phyloP scores from a whole-genome alignment of 345 rosid species.

The Cardiospermum halicacabum region DNA sequence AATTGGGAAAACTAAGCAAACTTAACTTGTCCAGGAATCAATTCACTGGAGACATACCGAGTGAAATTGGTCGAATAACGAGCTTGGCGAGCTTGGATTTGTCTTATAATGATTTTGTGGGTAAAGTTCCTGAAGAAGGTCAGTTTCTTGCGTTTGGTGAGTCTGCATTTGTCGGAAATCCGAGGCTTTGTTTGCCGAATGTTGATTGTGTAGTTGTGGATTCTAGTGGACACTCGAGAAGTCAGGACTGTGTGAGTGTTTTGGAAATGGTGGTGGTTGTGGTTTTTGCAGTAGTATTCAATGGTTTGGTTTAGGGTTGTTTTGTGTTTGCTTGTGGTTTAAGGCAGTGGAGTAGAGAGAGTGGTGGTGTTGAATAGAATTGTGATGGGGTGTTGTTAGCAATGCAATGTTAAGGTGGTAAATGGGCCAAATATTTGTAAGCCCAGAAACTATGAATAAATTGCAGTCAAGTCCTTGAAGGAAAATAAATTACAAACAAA shows the following conservation, averaged over 20 bases:
- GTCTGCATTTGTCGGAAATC: conserved; percentile 63
- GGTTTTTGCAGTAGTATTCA: conserved; percentile 31
- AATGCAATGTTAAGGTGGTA: too few species aligned
- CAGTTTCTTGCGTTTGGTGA: conserved; percentile 71
- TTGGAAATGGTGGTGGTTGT: too few species aligned
- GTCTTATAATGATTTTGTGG: conserved; percentile 57
- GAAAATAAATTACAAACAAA: too few species aligned
- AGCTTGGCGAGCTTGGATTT: conserved; percentile 76
- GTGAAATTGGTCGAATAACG: neutral
- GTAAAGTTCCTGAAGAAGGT: conserved; percentile 64
- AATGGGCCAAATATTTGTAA: too few species aligned
- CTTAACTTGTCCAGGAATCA: conserved; percentile 68
- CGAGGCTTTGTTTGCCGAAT: conserved; percentile 50
- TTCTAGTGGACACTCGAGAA: conserved; percentile 23
- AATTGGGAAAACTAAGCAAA: conserved; percentile 44
- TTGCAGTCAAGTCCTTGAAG: too few species aligned
- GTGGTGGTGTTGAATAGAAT: too few species aligned
- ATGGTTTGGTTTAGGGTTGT: conserved; percentile 26
- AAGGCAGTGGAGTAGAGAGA: too few species aligned
- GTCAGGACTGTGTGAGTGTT: conserved; percentile 24
- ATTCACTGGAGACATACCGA: conserved; percentile 60
- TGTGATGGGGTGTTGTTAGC: too few species aligned
- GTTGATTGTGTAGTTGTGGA: conserved; percentile 32
- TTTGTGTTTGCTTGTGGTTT: too few species aligned
- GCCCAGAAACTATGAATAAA: too few species aligned